Conservation (phyloP, 768 basidiomycete species). For the Phaeolepiota aurea region DNA sequence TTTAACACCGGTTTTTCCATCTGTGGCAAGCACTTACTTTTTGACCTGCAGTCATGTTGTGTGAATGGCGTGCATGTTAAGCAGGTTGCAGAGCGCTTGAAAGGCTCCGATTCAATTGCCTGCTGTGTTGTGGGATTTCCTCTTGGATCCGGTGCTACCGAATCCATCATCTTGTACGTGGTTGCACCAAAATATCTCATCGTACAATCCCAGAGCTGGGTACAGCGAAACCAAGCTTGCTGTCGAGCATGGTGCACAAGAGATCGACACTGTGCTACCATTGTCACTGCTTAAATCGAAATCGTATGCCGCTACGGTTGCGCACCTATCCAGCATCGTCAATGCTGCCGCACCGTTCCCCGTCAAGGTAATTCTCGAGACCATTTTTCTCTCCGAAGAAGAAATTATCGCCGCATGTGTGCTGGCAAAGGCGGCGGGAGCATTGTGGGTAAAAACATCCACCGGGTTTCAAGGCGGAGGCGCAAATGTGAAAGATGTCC, state of each 20-base stretch:
- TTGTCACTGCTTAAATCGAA: conserved; percentile 35
- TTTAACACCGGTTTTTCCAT: too few relatives aligned
- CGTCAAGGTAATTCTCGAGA: conserved; percentile 48
- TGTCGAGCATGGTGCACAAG: conserved; percentile 35
- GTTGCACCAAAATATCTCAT: not conserved
- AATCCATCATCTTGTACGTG: conserved; percentile 33
- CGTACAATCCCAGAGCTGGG: not conserved
- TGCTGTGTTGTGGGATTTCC: conserved; percentile 47
- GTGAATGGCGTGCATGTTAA: conserved; percentile 37
- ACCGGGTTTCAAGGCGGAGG: conserved; percentile 43
- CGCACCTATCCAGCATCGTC: conserved; percentile 32
- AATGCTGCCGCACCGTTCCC: conserved; percentile 19
- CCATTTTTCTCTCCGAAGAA: conserved; percentile 32
- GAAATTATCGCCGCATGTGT: conserved; percentile 39
- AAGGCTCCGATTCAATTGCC: conserved; percentile 26
- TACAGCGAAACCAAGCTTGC: conserved; percentile 38
- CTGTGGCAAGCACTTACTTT: not conserved
- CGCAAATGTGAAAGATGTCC: conserved; percentile 35
- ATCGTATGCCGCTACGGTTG: conserved; percentile 24
- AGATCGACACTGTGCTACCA: conserved; percentile 46
- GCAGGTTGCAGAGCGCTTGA: conserved; percentile 29
- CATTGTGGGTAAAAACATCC: conserved; percentile 45
- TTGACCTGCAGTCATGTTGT: conserved; percentile 34
- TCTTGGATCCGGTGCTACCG: conserved; percentile 35
- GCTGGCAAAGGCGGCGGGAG: conserved; percentile 41